These are phyloP conservation scores for Logfia minima DNA, from an alignment of 129 eudicot species.

Conservation along the genomic window DNA sequence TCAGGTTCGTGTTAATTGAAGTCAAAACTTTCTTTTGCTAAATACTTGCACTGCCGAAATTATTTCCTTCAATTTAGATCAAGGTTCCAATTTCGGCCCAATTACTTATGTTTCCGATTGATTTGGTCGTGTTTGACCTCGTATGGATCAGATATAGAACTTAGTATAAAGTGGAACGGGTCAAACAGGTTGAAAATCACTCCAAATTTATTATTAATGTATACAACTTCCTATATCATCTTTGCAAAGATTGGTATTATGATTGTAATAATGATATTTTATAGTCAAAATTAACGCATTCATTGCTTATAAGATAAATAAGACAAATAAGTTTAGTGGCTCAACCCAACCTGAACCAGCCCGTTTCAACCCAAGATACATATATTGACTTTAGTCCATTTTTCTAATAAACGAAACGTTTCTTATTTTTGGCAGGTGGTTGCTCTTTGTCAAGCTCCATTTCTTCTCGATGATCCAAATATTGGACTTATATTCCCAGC, in stretches of 20 bases:
- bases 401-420: conserved; percentile 6
- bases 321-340: not conserved
- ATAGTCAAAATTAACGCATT: not conserved
- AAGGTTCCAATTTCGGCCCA: not conserved
- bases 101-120: not conserved
- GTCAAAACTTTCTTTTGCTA: not conserved
- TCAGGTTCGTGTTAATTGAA: conserved; percentile 52
- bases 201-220: not conserved
- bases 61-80: not conserved
- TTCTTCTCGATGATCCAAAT: conserved; percentile 96
- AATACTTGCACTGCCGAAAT: conserved; percentile 5
- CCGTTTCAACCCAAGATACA: not conserved
- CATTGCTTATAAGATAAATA: not conserved
- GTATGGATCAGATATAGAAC: not conserved
- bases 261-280: not conserved
- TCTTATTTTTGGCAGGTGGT: conserved; percentile 61
- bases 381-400: not conserved
- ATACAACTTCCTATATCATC: not conserved
- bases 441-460: conserved; percentile 99
- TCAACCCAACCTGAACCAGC: not conserved
- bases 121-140: not conserved
- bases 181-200: not conserved
- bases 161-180: not conserved
- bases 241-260: not conserved
- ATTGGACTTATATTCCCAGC: conserved; percentile 96